Conservation (phyloP, 2,329 filamentous ascomycete genomes). For the Microdochium nivale region DNA sequence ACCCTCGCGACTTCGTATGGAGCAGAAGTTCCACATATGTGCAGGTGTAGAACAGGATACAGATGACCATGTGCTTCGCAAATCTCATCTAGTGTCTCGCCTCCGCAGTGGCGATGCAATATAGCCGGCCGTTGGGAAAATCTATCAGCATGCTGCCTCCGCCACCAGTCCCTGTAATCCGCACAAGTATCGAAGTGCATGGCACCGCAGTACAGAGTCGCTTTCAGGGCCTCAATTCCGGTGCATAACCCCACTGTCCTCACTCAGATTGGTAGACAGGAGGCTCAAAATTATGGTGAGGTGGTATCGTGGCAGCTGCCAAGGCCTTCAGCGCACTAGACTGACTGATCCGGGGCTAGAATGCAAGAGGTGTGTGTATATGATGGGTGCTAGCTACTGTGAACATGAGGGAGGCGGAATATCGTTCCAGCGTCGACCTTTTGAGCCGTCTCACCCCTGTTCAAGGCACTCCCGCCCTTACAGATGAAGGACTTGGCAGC, state of each 20-base stretch:
- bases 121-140: background rate
- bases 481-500: slow-evolving; percentile 48
- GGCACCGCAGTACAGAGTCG: background rate
- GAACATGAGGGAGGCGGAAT: background rate
- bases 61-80: background rate
- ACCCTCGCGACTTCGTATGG: background rate
- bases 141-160: background rate
- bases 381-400: background rate
- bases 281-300: background rate
- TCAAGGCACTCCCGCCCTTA: slow-evolving; percentile 17
- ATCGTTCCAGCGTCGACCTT: background rate
- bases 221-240: background rate
- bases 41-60: background rate
- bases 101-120: background rate
- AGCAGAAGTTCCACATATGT: background rate
- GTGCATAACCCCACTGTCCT: background rate
- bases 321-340: background rate
- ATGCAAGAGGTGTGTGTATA: background rate
- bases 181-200: background rate
- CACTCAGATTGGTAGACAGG: background rate
- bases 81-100: background rate
- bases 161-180: background rate
- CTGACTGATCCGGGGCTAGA: background rate
- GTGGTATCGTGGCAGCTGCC: background rate
- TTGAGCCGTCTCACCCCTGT: background rate